A percentile compares a stretch with the other conserved stretches of the same genome.
These are phyloP conservation scores for Leucaena leucocephala DNA, from an alignment of 306 rosid species.

Conservation along the genomic window DNA sequence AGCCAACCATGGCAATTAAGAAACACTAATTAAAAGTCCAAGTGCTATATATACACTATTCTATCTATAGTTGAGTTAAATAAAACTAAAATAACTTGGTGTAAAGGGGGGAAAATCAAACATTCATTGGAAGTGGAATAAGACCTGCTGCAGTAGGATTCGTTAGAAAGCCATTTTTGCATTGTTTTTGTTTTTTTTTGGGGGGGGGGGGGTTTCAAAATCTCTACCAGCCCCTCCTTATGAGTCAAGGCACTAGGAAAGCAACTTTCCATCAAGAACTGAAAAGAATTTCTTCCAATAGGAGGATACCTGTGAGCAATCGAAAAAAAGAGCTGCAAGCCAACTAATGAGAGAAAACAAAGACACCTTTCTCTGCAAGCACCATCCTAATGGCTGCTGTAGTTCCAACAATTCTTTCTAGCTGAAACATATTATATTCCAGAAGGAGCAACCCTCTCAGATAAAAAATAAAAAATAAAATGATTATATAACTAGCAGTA, in stretches of 20 bases:
- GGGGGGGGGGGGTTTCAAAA: too few relatives aligned
- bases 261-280: too few relatives aligned
- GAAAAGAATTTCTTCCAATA: too few relatives aligned
- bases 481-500: background rate
- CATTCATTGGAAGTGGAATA: background rate
- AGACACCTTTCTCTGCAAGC: constrained; percentile 47
- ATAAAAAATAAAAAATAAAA: constrained; percentile 5
- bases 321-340: too few relatives aligned
- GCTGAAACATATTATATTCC: constrained; percentile 33
- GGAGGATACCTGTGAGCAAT: too few relatives aligned
- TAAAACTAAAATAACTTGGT: background rate
- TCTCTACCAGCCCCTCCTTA: background rate
- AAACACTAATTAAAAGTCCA: background rate
- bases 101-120: background rate
- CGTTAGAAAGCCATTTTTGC: background rate
- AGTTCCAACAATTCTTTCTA: constrained; percentile 56
- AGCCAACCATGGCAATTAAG: background rate
- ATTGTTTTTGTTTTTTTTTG: background rate
- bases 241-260: background rate
- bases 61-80: background rate
- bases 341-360: constrained; percentile 46
- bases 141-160: too few relatives aligned
- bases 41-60: background rate
- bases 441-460: background rate
- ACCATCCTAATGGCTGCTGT: constrained; percentile 43